Evolutionary conservation across 495 filamentous ascomycete genomes (phyloP).

Genomic region (Platismatia glauca): DNA sequence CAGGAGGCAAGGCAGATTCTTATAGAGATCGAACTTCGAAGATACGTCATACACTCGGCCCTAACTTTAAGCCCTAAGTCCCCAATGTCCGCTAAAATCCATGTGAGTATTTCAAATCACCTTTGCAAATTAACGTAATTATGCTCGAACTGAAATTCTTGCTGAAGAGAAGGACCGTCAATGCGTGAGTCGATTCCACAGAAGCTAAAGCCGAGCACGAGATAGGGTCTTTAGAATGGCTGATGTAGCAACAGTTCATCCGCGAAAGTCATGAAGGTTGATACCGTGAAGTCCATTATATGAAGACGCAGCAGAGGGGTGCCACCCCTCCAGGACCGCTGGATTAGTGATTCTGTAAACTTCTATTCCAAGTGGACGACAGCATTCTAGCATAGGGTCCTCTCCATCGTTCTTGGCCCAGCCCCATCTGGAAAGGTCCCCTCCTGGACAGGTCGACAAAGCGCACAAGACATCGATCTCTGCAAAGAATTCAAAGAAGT

Average conservation of each 20-base stretch:
- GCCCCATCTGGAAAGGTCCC: constrained; percentile 66
- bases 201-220: neutral
- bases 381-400: constrained; percentile 58
- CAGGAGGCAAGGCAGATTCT: no score
- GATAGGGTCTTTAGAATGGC: neutral
- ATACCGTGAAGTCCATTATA: constrained; percentile 66
- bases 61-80: neutral
- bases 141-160: no score
- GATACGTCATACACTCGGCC: neutral
- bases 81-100: neutral
- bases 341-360: constrained; percentile 53
- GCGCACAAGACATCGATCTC: constrained; percentile 69
- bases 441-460: constrained; percentile 52
- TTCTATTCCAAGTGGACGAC: constrained; percentile 62
- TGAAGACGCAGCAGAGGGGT: constrained; percentile 41
- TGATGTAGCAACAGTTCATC: neutral
- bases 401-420: constrained; percentile 57
- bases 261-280: constrained; percentile 17
- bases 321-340: constrained; percentile 50
- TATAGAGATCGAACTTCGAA: no score
- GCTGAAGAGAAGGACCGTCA: no score
- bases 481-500: constrained; percentile 69
- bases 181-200: neutral
- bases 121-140: no score
- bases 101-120: no score